Conservation (phyloP, 1,139 yeast species). For the Starmera stellimalicola region DNA sequence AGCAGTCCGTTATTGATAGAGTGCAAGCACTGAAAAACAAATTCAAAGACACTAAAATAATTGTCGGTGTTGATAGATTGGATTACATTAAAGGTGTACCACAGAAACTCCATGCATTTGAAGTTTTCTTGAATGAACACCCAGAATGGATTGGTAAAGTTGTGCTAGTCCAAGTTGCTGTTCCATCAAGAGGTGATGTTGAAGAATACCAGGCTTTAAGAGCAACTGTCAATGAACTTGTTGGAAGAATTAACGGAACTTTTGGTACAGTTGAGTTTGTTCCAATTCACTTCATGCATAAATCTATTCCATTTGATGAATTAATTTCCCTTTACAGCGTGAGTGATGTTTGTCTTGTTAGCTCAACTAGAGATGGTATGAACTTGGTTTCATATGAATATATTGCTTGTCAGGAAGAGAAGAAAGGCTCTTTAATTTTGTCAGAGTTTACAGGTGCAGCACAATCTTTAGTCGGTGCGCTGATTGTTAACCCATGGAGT, state of each 20-base stretch:
- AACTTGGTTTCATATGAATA: constrained; percentile 92
- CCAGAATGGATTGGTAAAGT: constrained; percentile 99
- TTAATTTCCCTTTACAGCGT: constrained; percentile 77
- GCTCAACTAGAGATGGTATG: constrained; percentile 98
- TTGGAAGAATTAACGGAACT: constrained; percentile 92
- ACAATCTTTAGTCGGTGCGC: constrained; percentile 86
- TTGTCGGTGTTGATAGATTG: constrained; percentile 91
- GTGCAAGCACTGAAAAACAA: constrained; percentile 51
- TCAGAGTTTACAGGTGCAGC: constrained; percentile 99
- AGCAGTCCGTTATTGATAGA: constrained; percentile 53
- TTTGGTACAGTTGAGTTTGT: constrained; percentile 97
- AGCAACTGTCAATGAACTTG: constrained; percentile 90
- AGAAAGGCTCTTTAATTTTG: constrained; percentile 76
- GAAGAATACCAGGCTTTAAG: constrained; percentile 94
- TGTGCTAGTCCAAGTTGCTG: constrained; percentile 92
- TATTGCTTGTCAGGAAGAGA: constrained; percentile 87
- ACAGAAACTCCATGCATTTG: constrained; percentile 92
- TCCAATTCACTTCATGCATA: constrained; percentile 95
- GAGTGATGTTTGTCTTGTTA: constrained; percentile 86
- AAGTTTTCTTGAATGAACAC: constrained; percentile 80
- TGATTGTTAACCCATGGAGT: constrained; percentile 96
- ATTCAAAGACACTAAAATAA: constrained; percentile 65
- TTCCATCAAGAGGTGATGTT: constrained; percentile 95
- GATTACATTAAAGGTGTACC: constrained; percentile 98
- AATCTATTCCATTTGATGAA: constrained; percentile 83